Evolutionary conservation across 1,284 basidiomycete genomes (phyloP), one percentile per base, ranked within the genome.

Genomic region (Puccinia sorghi): DNA sequence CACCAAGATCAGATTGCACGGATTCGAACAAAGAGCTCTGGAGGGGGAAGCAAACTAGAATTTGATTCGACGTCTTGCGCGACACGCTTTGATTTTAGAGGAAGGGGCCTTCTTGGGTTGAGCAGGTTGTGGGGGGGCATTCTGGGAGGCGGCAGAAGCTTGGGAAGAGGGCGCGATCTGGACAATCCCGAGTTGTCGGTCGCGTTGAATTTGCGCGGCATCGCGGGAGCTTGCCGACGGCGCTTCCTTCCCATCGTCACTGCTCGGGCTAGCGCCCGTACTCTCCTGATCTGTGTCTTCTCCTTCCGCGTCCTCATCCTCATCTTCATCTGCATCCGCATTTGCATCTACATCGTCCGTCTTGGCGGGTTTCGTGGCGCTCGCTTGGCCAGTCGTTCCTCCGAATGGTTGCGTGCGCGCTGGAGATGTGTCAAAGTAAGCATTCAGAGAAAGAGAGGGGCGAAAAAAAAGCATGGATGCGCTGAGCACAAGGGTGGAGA

Each of bases 331-430:
- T 22, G 37, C 59, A 37, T 63, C 59, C 6, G 5, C 32, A 63
- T 63, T 25, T 1, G 22, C 11, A 25, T 50, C 64, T 13, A 46
- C 46, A 13, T 20, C 39, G 43, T 50, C 17, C 32, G 17, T 32
- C 13, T 39, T 39, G 25, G 57, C 48, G 25, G 64, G 25, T 41
- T 11, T 15, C 25, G 64, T 46, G 15, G 1, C 8, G 20, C 20
- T 66, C 25, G 41, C n/a, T 13, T 25, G 22, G 3, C 41, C 32
- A 25, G 46, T n/a, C 11, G 32, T 2, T 41, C 48, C 67, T 39
- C 67, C 67, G 4, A 70, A 50, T 52, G 67, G 67, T 54, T 52
- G 9, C 48, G 67, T 70, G 2, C 67, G 67, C 20, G 67, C 67
- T 70, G 48, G 54, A 20, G 9, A 54, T 22, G 46, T 27, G 11